Evolutionary conservation across 1,284 basidiomycete genomes (phyloP).

Genomic region (Chondrostereum purpureum): DNA sequence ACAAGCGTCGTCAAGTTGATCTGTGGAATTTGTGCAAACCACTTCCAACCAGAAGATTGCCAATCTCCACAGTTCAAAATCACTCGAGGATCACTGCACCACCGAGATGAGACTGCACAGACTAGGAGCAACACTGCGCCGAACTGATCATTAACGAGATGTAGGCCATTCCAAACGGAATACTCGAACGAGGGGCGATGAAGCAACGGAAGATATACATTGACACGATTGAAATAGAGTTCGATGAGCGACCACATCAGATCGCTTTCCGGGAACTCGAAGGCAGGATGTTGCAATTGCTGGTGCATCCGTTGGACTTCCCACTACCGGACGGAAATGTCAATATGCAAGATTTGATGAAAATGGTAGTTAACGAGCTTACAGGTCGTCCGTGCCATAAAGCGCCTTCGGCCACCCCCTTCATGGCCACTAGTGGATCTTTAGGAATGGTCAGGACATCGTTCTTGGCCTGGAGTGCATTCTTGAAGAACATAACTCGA

Average conservation of each 20-base stretch:
- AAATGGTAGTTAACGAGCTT: not conserved
- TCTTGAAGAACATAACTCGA: conserved; percentile 43
- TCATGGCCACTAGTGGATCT: conserved; percentile 24
- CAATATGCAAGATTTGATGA: too few species aligned
- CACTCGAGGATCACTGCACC: conserved; percentile 38
- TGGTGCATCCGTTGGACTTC: conserved; percentile 8
- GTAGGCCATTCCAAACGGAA: conserved; percentile 28
- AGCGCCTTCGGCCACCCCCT: conserved; percentile 19
- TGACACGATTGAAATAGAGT: conserved; percentile 34
- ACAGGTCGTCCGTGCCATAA: conserved; percentile 33
- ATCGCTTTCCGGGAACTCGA: conserved; percentile 14
- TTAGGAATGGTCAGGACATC: too few species aligned
- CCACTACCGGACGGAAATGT: conserved; percentile 5
- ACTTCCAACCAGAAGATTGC: conserved; percentile 40
- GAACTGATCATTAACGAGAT: conserved; percentile 33
- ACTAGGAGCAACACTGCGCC: conserved; percentile 38
- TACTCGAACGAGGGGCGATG: conserved; percentile 38
- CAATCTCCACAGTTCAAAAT: conserved; percentile 15
- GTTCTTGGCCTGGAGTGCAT: conserved; percentile 44
- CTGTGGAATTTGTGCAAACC: conserved; percentile 32
- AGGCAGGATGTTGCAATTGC: conserved; percentile 13
- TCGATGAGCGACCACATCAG: conserved; percentile 24
- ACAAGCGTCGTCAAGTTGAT: conserved; percentile 22
- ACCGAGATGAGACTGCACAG: conserved; percentile 40
- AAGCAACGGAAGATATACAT: conserved; percentile 34